These are phyloP conservation scores for Kitagawia praeruptora DNA, from an alignment of 129 eudicot genomes.

Conservation along the genomic window DNA sequence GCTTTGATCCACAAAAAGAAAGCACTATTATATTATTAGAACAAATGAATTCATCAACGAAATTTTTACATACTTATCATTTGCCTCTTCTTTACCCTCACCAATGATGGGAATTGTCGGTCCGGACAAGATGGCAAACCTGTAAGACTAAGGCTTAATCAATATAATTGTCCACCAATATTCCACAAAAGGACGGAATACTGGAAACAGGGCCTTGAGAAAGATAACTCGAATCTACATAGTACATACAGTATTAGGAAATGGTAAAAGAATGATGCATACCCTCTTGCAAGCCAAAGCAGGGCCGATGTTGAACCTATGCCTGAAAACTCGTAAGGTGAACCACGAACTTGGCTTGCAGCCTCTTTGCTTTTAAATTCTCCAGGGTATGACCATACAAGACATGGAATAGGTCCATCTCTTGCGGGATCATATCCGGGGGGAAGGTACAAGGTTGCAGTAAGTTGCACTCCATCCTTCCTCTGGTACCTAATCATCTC, in stretches of 20 bases:
- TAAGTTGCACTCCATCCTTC: conserved; percentile 88
- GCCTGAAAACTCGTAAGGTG: conserved; percentile 93
- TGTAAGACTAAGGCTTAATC: conserved; percentile 24
- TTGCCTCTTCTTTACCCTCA: conserved; percentile 97
- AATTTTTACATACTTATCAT: conserved; percentile 47
- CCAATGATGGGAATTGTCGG: conserved; percentile 98
- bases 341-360: conserved; percentile 98
- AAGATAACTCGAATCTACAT: neutral
- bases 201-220: conserved; percentile 2
- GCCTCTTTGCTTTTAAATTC: conserved; percentile 96
- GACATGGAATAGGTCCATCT: conserved; percentile 97
- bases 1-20: neutral
- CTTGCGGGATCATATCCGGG: conserved; percentile 78
- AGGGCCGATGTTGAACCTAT: conserved; percentile 88
- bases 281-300: conserved; percentile 94
- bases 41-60: neutral
- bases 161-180: neutral
- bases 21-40: neutral
- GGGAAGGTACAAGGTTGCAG: conserved; percentile 92
- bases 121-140: conserved; percentile 88
- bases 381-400: conserved; percentile 96
- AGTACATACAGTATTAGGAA: neutral
- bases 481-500: conserved; percentile 90
- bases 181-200: neutral
- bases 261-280: conserved; percentile 4